Percentiles rank a stretch among this genome's conserved stretches.
These are phyloP conservation scores for Talaromyces proteolyticus DNA, from an alignment of 495 filamentous ascomycete genomes.

Conservation along the genomic window DNA sequence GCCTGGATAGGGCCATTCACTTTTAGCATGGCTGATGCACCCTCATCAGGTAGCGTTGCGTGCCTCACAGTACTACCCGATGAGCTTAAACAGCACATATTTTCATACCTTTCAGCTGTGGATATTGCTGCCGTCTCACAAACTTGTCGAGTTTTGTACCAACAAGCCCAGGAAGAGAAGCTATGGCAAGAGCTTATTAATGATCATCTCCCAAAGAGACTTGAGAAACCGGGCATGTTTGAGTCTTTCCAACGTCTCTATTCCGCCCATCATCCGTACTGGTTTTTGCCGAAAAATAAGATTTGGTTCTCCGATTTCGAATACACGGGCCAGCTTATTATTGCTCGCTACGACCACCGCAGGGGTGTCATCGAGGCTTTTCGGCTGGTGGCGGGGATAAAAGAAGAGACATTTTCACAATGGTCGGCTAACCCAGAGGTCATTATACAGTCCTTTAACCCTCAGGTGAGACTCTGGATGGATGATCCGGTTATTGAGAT, in stretches of 20 bases:
- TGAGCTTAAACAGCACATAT: constrained; percentile 57
- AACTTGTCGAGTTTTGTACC: constrained; percentile 49
- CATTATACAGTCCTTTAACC: constrained; percentile 68
- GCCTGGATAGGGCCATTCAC: neutral
- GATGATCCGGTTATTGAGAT: constrained; percentile 66
- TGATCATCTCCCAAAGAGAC: constrained; percentile 47
- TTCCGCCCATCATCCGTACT: constrained; percentile 66
- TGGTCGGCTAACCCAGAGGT: constrained; percentile 66
- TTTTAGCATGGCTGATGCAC: neutral
- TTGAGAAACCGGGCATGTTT: constrained; percentile 48
- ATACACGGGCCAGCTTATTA: constrained; percentile 62
- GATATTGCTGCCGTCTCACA: constrained; percentile 49
- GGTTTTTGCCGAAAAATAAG: constrained; percentile 76
- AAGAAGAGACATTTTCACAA: constrained; percentile 38
- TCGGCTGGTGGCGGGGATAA: constrained; percentile 61
- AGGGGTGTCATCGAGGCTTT: constrained; percentile 76
- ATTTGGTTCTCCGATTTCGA: constrained; percentile 79
- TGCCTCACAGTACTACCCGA: constrained; percentile 46
- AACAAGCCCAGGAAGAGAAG: constrained; percentile 46
- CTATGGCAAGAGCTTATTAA: constrained; percentile 61
- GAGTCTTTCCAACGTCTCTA: constrained; percentile 63
- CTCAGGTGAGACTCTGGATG: constrained; percentile 59
- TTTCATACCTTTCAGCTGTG: constrained; percentile 51
- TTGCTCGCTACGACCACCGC: constrained; percentile 66
- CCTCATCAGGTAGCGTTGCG: neutral